Evolutionary conservation across 83 land plant genomes (phyloP).

Genomic region (Picea abies): DNA sequence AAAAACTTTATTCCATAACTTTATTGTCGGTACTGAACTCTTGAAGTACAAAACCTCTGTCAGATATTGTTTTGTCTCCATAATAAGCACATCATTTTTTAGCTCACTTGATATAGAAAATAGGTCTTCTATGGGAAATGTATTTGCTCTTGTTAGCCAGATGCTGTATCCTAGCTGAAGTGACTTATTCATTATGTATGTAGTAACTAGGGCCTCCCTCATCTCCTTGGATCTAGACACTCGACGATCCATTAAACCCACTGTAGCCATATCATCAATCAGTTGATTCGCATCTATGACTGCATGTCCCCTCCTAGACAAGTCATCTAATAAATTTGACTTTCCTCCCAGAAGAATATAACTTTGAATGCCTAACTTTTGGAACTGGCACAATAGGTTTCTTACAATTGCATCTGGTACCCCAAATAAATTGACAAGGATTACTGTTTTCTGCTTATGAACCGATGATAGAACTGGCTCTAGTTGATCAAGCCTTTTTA

Average conservation of each 20-base stretch:
- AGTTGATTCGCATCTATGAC: constrained; percentile 47
- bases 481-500: constrained; percentile 51
- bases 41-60: constrained; percentile 38
- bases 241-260: constrained; percentile 5
- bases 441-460: constrained; percentile 45
- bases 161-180: constrained; percentile 59
- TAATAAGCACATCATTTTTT: constrained; percentile 20
- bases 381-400: constrained; percentile 85
- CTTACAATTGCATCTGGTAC: constrained; percentile 30
- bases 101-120: constrained; percentile 17
- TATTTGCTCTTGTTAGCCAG: constrained; percentile 64
- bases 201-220: constrained; percentile 37
- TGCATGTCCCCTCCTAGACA: constrained; percentile 84
- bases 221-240: constrained; percentile 14
- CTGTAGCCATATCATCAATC: constrained; percentile 10
- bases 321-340: constrained; percentile 40
- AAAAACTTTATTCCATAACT: constrained; percentile 38
- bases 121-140: constrained; percentile 38
- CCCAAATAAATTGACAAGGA: constrained; percentile 54
- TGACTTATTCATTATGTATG: constrained; percentile 39
- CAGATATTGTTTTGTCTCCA: constrained; percentile 13
- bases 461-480: constrained; percentile 45
- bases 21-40: constrained; percentile 31
- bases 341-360: constrained; percentile 60
- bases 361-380: constrained; percentile 57